Evolutionary conservation across 495 filamentous ascomycete species (phyloP).

Genomic region (Podospora appendiculata): DNA sequence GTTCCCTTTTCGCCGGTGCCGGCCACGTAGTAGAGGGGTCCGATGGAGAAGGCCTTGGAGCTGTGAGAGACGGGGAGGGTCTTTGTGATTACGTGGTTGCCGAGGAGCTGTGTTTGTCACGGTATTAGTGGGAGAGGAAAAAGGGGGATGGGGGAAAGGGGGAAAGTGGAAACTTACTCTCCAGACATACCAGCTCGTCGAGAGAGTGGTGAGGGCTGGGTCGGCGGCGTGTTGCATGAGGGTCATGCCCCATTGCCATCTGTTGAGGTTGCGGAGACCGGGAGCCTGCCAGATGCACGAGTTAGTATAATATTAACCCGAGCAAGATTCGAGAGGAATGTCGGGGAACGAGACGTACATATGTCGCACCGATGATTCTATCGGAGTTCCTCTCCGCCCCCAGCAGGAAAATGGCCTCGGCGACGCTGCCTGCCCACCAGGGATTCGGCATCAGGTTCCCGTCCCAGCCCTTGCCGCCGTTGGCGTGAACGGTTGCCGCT

Average conservation of each 20-base stretch:
- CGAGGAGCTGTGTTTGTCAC: slow-evolving; percentile 33
- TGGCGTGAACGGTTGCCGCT: slow-evolving; percentile 48
- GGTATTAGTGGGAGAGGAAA: slow-evolving; percentile 20
- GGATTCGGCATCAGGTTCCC: slow-evolving; percentile 26
- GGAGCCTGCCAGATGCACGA: slow-evolving; percentile 17
- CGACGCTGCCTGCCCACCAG: slow-evolving; percentile 53
- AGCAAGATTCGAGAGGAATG: not conserved
- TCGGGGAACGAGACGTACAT: slow-evolving; percentile 1
- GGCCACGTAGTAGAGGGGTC: slow-evolving; percentile 55
- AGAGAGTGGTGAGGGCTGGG: slow-evolving; percentile 40
- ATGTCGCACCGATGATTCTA: slow-evolving; percentile 33
- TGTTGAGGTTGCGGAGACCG: slow-evolving; percentile 31
- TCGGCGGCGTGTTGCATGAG: slow-evolving; percentile 47
- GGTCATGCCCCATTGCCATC: slow-evolving; percentile 38
- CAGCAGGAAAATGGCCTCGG: slow-evolving; percentile 60
- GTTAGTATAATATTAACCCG: not conserved
- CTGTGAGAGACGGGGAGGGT: slow-evolving; percentile 39
- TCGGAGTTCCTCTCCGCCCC: slow-evolving; percentile 61
- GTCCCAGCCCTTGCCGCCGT: slow-evolving; percentile 41
- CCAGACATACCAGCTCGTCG: slow-evolving; percentile 35
- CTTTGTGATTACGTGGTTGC: slow-evolving; percentile 45
- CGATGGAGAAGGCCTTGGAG: slow-evolving; percentile 38
- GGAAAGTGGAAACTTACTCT: slow-evolving; percentile 28
- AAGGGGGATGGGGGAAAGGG: slow-evolving; percentile 1
- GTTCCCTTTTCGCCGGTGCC: slow-evolving; percentile 24